A percentile compares a stretch with the other conserved stretches of the same genome.
These are phyloP conservation scores for Epicoccum nigrum DNA, from an alignment of 2,329 filamentous ascomycete genomes.

Conservation along the genomic window DNA sequence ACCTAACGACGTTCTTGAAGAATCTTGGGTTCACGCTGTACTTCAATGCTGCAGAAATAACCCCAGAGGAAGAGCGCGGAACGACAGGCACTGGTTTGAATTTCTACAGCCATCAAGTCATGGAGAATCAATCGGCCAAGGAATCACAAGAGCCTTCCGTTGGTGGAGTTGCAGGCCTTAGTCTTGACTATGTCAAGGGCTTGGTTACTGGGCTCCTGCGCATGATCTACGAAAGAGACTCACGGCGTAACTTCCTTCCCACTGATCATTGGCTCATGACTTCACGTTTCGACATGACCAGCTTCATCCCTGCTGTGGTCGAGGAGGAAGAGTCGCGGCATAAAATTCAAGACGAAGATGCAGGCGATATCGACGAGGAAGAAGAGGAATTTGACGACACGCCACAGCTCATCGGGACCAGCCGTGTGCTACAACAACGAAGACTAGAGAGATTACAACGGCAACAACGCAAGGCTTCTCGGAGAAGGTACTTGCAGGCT, in stretches of 20 bases:
- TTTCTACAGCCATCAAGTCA: slow-evolving; percentile 38
- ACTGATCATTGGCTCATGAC: slow-evolving; percentile 95
- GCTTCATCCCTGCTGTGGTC: slow-evolving; percentile 85
- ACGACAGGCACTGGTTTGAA: slow-evolving; percentile 53
- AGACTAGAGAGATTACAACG: slow-evolving; percentile 66
- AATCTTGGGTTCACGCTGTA: slow-evolving; percentile 89
- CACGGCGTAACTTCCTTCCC: slow-evolving; percentile 81
- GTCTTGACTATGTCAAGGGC: slow-evolving; percentile 77
- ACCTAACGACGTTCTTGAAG: slow-evolving; percentile 83
- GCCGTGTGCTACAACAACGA: slow-evolving; percentile 67
- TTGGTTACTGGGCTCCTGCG: slow-evolving; percentile 79
- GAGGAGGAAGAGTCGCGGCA: slow-evolving; percentile 81
- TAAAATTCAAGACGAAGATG: slow-evolving; percentile 68
- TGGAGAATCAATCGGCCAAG: slow-evolving; percentile 32
- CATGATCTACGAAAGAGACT: slow-evolving; percentile 93
- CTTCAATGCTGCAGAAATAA: slow-evolving; percentile 75
- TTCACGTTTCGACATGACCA: slow-evolving; percentile 81
- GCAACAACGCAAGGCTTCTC: slow-evolving; percentile 69
- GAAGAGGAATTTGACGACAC: slow-evolving; percentile 48
- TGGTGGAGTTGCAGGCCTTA: slow-evolving; percentile 72
- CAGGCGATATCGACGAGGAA: slow-evolving; percentile 58
- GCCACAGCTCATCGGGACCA: slow-evolving; percentile 58
- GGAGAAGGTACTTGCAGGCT: slow-evolving; percentile 74
- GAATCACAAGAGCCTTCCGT: slow-evolving; percentile 53
- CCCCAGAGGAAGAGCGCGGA: slow-evolving; percentile 53